Conservation (phyloP, 1,139 yeast genomes). For the Debaryomyces subglobosus region DNA sequence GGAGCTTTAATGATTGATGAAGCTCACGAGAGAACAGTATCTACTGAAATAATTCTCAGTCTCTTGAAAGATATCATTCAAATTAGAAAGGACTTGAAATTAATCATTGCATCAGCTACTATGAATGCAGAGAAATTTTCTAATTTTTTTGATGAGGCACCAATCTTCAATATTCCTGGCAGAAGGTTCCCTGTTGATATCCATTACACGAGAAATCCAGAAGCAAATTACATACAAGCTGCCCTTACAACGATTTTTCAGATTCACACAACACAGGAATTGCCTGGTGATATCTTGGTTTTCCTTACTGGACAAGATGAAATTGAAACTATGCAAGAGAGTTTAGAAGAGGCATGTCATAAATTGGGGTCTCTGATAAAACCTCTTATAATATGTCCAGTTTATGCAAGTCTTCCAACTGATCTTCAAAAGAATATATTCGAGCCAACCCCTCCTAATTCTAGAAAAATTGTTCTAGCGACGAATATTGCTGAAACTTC, state of each 20-base stretch:
- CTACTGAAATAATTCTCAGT: conserved; percentile 90
- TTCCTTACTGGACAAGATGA: conserved; percentile 70
- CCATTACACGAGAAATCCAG: conserved; percentile 84
- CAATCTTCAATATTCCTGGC: conserved; percentile 88
- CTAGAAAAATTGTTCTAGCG: conserved; percentile 88
- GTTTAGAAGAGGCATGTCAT: conserved; percentile 61
- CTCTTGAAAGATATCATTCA: conserved; percentile 71
- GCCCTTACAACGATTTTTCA: conserved; percentile 82
- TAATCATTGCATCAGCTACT: conserved; percentile 91
- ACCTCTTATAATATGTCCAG: conserved; percentile 76
- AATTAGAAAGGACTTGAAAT: conserved; percentile 66
- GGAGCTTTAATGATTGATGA: conserved; percentile 93
- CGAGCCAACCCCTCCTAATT: conserved; percentile 79
- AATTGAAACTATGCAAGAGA: conserved; percentile 80
- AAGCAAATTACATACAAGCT: conserved; percentile 86
- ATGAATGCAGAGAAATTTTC: conserved; percentile 88
- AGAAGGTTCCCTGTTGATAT: conserved; percentile 87
- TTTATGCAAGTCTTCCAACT: conserved; percentile 89
- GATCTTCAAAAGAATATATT: conserved; percentile 82
- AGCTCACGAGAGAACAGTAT: conserved; percentile 92
- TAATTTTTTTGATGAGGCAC: conserved; percentile 76
- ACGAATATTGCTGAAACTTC: conserved; percentile 98
- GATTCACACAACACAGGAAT: conserved; percentile 69
- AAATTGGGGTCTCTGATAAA: conserved; percentile 66
- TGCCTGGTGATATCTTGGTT: conserved; percentile 84